A percentile compares a stretch with the other conserved stretches of the same genome.
phyloP scores from a whole-genome alignment of 176 grass and related monocot species.

The Juncus inflexus region DNA sequence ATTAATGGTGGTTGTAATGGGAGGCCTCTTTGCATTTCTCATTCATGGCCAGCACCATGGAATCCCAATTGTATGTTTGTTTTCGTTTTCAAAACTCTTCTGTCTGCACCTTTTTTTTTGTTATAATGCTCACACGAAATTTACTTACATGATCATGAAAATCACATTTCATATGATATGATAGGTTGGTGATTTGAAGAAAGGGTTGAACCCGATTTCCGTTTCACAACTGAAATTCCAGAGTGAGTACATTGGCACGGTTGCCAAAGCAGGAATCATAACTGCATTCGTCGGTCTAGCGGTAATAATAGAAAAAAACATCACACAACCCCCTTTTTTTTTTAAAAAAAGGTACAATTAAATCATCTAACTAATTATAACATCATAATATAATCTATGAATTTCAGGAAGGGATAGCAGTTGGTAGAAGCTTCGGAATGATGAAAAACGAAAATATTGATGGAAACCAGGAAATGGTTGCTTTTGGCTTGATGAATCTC shows the following conservation, averaged over 20 bases:
- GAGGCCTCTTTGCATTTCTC: constrained; percentile 46
- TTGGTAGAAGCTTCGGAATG: constrained; percentile 43
- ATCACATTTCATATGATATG: background rate
- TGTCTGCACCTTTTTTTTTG: too few relatives aligned
- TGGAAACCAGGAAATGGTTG: constrained; percentile 57
- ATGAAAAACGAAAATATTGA: constrained; percentile 46
- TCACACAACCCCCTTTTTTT: background rate
- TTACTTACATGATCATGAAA: background rate
- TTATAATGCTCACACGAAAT: too few relatives aligned
- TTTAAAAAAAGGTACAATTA: background rate
- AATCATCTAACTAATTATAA: too few relatives aligned
- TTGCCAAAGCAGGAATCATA: constrained; percentile 52
- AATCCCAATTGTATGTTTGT: constrained; percentile 44
- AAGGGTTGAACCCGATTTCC: constrained; percentile 51
- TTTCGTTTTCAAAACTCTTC: background rate
- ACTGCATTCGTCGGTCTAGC: constrained; percentile 46
- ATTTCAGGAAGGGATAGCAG: constrained; percentile 49
- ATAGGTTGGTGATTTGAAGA: constrained; percentile 54
- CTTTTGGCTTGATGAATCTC: constrained; percentile 54
- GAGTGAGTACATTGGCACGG: constrained; percentile 31
- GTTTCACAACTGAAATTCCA: constrained; percentile 29
- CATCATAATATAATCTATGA: constrained; percentile 5
- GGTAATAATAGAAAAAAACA: constrained; percentile 23
- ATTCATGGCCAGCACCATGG: constrained; percentile 50
- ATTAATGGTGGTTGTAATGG: constrained; percentile 35